Percentiles rank a stretch among this genome's conserved stretches.
Conservation (phyloP, 257 asterid species). For the Striga asiatica region DNA sequence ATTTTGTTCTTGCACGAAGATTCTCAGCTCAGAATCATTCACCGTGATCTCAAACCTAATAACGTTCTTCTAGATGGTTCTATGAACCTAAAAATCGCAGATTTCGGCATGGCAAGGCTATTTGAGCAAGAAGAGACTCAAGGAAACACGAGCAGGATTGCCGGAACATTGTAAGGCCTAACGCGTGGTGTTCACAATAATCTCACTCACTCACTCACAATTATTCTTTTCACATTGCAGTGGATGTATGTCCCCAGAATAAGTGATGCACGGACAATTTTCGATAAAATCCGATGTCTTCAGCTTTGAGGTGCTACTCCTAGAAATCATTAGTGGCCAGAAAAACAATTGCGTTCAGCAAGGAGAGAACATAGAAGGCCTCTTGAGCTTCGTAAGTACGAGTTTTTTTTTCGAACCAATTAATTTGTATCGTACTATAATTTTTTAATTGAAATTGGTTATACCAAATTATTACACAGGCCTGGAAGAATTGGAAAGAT, state of each 20-base stretch:
- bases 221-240: slow-evolving; percentile 12
- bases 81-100: slow-evolving; percentile 32
- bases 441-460: too few species aligned
- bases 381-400: slow-evolving; percentile 27
- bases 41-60: too few species aligned
- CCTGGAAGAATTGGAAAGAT: slow-evolving; percentile 24
- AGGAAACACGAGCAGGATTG: too few species aligned
- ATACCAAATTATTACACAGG: too few species aligned
- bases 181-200: too few species aligned
- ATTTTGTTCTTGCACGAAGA: slow-evolving; percentile 26
- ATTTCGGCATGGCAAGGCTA: too few species aligned
- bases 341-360: slow-evolving; percentile 10
- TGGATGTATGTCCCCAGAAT: slow-evolving; percentile 46
- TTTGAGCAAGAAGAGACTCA: too few species aligned
- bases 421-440: too few species aligned
- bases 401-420: too few species aligned
- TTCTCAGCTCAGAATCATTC: slow-evolving; percentile 25
- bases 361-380: slow-evolving; percentile 12
- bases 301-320: slow-evolving; percentile 35
- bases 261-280: slow-evolving; percentile 22
- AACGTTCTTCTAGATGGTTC: slow-evolving; percentile 23
- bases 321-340: slow-evolving; percentile 34
- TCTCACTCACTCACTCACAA: too few species aligned
- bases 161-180: slow-evolving; percentile 37
- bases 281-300: too few species aligned